Evolutionary conservation across 345 rosid genomes (phyloP).

Genomic region (Syzygium jambos): DNA sequence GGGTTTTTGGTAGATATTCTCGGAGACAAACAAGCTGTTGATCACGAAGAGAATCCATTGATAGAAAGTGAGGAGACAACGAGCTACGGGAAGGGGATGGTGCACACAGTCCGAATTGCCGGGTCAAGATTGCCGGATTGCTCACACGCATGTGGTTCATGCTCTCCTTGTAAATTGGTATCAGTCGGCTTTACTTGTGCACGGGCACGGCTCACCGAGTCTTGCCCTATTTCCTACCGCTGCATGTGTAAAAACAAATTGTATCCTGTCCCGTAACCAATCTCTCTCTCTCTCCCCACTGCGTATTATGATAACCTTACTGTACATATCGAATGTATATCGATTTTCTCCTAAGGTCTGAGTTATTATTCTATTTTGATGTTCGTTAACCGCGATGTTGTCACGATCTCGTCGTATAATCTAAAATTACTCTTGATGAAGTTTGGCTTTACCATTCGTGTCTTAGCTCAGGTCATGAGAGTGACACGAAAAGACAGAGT

Average conservation of each 20-base stretch:
- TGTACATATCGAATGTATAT: background rate
- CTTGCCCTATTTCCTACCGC: slow-evolving; percentile 87
- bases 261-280: slow-evolving; percentile 64
- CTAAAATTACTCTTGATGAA: background rate
- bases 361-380: background rate
- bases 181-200: slow-evolving; percentile 79
- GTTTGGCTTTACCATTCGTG: background rate
- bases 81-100: slow-evolving; percentile 6
- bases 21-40: background rate
- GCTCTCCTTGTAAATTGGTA: slow-evolving; percentile 80
- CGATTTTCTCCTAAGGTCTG: background rate
- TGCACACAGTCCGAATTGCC: slow-evolving; percentile 53
- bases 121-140: slow-evolving; percentile 89
- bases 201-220: slow-evolving; percentile 45
- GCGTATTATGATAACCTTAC: background rate
- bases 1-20: background rate
- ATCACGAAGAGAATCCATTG: background rate
- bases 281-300: background rate
- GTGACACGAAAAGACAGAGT: background rate
- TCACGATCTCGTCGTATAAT: background rate
- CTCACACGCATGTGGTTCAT: slow-evolving; percentile 88
- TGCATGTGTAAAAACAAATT: slow-evolving; percentile 85
- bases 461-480: background rate
- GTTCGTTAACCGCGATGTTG: background rate
- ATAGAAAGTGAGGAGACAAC: background rate